Conservation (phyloP, 140 eudicot genomes). For the Erigeron philadelphicus region DNA sequence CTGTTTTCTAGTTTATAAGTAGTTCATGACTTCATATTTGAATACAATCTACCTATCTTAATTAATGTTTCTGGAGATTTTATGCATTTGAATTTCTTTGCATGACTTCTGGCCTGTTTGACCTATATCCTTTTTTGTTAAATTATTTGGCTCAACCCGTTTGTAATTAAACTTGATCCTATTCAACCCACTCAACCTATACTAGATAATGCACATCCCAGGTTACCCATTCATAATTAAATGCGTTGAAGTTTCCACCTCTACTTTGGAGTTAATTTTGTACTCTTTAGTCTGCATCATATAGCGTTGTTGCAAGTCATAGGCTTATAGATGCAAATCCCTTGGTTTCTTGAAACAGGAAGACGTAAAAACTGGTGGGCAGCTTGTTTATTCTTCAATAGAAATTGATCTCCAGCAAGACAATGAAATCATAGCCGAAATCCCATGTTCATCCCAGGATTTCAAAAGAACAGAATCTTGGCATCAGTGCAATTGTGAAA, state of each 20-base stretch:
- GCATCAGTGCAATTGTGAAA: constrained; percentile 22
- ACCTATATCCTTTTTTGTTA: not conserved
- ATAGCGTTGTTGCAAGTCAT: not conserved
- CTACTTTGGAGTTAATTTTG: not conserved
- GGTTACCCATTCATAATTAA: too few relatives aligned
- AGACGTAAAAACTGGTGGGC: constrained; percentile 32
- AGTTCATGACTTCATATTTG: too few relatives aligned
- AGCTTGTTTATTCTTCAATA: constrained; percentile 26
- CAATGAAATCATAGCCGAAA: constrained; percentile 30
- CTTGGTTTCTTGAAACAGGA: constrained; percentile 36
- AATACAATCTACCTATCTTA: too few relatives aligned
- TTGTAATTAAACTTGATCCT: too few relatives aligned
- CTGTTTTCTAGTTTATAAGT: too few relatives aligned
- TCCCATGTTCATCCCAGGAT: constrained; percentile 29
- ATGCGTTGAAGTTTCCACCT: too few relatives aligned
- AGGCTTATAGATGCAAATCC: not conserved
- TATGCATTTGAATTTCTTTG: not conserved
- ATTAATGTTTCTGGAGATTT: too few relatives aligned
- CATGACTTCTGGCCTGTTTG: not conserved
- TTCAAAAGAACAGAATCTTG: constrained; percentile 7
- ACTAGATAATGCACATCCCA: too few relatives aligned
- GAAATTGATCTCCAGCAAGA: constrained; percentile 31
- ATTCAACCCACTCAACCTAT: too few relatives aligned
- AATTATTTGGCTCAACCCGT: too few relatives aligned
- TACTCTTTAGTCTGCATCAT: not conserved